Percentiles rank a stretch among this genome's conserved stretches.
These are phyloP conservation scores for Magnusiomyces fungicola DNA, from an alignment of 1,139 yeast genomes.

Conservation along the genomic window DNA sequence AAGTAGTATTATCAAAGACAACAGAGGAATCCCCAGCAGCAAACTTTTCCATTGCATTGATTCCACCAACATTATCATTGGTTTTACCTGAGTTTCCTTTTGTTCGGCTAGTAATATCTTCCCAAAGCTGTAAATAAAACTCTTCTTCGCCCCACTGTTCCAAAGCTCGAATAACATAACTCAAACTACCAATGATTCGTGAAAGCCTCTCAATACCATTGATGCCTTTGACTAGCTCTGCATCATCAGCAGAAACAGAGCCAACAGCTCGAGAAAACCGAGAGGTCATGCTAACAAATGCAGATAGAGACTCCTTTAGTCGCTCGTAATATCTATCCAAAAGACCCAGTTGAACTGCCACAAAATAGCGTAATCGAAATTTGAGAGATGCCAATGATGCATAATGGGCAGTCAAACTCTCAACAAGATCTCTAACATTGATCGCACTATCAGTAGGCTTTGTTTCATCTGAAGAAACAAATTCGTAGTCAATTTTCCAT, in stretches of 20 bases:
- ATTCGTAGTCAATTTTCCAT: slow-evolving; percentile 55
- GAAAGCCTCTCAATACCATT: slow-evolving; percentile 50
- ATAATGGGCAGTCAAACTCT: slow-evolving; percentile 60
- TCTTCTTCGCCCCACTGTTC: slow-evolving; percentile 59
- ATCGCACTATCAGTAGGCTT: slow-evolving; percentile 65
- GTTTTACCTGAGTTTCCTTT: slow-evolving; percentile 11
- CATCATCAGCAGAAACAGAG: slow-evolving; percentile 32
- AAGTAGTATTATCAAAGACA: slow-evolving; percentile 34
- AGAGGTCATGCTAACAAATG: slow-evolving; percentile 43
- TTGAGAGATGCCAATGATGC: slow-evolving; percentile 49
- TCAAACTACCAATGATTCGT: slow-evolving; percentile 54
- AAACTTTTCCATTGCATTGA: not conserved
- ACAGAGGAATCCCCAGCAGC: not conserved
- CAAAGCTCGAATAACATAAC: slow-evolving; percentile 45
- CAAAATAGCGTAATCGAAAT: slow-evolving; percentile 60
- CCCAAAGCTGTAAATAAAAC: slow-evolving; percentile 57
- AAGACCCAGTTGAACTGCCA: slow-evolving; percentile 60
- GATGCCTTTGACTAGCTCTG: slow-evolving; percentile 36
- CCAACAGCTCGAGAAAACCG: slow-evolving; percentile 33
- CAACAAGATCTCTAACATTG: slow-evolving; percentile 54
- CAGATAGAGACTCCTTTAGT: slow-evolving; percentile 41
- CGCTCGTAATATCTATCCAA: slow-evolving; percentile 53
- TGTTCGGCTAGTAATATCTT: slow-evolving; percentile 26
- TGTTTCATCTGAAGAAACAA: slow-evolving; percentile 38
- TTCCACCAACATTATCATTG: slow-evolving; percentile 13